These are phyloP conservation scores for Starmerella kuoi DNA, from an alignment of 805 yeast genomes.

Conservation along the genomic window DNA sequence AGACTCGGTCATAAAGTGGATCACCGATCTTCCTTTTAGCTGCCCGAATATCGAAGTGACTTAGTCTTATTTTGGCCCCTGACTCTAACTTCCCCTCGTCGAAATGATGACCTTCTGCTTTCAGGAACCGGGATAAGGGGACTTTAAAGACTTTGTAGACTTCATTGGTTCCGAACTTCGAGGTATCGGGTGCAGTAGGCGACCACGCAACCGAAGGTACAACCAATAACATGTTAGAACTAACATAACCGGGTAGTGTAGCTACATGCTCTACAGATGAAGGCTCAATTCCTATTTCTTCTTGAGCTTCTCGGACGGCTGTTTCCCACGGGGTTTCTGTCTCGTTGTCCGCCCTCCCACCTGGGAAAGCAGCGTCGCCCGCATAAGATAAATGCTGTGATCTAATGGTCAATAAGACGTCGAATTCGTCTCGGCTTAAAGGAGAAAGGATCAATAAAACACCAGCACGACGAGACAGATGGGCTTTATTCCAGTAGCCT, in stretches of 20 bases:
- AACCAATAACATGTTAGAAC: slow-evolving; percentile 72
- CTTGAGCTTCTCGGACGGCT: slow-evolving; percentile 73
- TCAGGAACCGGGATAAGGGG: slow-evolving; percentile 22
- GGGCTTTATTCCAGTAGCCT: slow-evolving; percentile 43
- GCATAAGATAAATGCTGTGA: slow-evolving; percentile 63
- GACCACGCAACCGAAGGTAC: slow-evolving; percentile 46
- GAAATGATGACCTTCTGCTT: slow-evolving; percentile 8
- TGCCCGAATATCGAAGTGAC: slow-evolving; percentile 25
- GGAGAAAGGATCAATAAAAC: slow-evolving; percentile 61
- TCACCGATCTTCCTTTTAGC: slow-evolving; percentile 26
- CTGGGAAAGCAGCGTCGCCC: slow-evolving; percentile 88
- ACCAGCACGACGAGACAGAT: slow-evolving; percentile 58
- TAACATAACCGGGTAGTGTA: slow-evolving; percentile 63
- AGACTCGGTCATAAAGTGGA: slow-evolving; percentile 26
- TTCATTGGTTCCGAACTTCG: slow-evolving; percentile 19
- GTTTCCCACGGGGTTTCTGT: slow-evolving; percentile 59
- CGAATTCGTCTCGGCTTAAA: slow-evolving; percentile 53
- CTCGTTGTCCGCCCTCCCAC: slow-evolving; percentile 69
- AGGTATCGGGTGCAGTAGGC: slow-evolving; percentile 1
- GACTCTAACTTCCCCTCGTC: slow-evolving; percentile 22
- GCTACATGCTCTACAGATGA: slow-evolving; percentile 48
- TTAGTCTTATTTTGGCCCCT: slow-evolving; percentile 28
- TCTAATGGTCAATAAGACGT: slow-evolving; percentile 70
- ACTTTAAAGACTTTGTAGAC: slow-evolving; percentile 27
- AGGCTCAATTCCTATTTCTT: slow-evolving; percentile 69